Evolutionary conservation across 441 rosid species (phyloP).

Genomic region (Eutrema salsugineum): DNA sequence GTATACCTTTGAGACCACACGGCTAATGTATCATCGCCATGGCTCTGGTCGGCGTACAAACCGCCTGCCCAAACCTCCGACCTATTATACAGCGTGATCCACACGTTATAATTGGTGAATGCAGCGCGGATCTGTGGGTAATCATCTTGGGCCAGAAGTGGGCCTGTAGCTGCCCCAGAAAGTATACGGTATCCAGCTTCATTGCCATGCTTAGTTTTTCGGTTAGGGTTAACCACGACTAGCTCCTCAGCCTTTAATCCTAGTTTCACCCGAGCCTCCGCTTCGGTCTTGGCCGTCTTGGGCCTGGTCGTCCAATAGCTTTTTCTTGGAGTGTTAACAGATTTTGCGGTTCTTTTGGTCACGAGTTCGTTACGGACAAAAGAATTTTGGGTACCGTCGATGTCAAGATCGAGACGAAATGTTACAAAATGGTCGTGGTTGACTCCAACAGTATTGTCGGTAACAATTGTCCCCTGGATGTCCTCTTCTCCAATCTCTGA

Average conservation of each 20-base stretch:
- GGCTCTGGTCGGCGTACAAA: conserved; percentile 45
- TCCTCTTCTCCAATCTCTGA: conserved; percentile 43
- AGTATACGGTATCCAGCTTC: conserved; percentile 49
- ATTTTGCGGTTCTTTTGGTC: conserved; percentile 10
- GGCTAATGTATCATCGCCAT: conserved; percentile 46
- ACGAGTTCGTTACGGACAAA: conserved; percentile 47
- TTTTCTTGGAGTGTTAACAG: conserved; percentile 42
- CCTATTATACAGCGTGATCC: conserved; percentile 62
- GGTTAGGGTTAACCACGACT: conserved; percentile 47
- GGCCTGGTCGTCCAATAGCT: conserved; percentile 54
- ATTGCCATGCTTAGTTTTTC: conserved; percentile 53
- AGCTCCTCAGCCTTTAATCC: conserved; percentile 39
- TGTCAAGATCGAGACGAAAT: conserved; percentile 60
- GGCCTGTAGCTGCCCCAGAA: conserved; percentile 27
- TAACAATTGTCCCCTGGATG: conserved; percentile 47
- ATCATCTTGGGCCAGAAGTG: conserved; percentile 45
- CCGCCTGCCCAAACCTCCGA: conserved; percentile 67
- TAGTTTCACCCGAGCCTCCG: conserved; percentile 42
- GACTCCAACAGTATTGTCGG: conserved; percentile 46
- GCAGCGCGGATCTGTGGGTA: conserved; percentile 50
- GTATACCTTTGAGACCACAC: conserved; percentile 43
- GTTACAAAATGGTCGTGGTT: conserved; percentile 59
- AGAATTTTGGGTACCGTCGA: conserved; percentile 56
- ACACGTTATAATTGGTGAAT: conserved; percentile 54
- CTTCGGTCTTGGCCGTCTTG: conserved; percentile 54